Evolutionary conservation across 768 basidiomycete species (phyloP).

Genomic region (Lanmaoa rubissima): DNA sequence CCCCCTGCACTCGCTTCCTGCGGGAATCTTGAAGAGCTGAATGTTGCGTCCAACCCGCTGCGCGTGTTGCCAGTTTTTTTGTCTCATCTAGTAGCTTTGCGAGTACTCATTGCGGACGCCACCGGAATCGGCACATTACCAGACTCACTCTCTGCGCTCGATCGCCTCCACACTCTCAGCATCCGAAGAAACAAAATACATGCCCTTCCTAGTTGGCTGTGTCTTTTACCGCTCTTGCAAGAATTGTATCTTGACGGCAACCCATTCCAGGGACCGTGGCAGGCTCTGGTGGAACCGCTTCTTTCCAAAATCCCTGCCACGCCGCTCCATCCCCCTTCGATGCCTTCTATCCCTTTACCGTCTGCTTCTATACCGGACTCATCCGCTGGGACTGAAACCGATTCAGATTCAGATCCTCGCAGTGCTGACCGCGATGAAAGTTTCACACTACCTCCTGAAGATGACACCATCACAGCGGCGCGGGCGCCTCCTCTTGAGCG

Average conservation of each 20-base stretch:
- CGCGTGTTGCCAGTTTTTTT: conserved; percentile 91
- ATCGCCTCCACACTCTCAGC: conserved; percentile 85
- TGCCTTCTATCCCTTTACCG: conserved; percentile 53
- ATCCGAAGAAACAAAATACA: conserved; percentile 85
- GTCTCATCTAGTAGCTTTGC: conserved; percentile 68
- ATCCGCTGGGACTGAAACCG: conserved; percentile 46
- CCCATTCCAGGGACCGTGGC: conserved; percentile 94
- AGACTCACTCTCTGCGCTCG: conserved; percentile 66
- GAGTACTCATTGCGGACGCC: conserved; percentile 89
- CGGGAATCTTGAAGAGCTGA: conserved; percentile 84
- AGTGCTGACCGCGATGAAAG: conserved; percentile 36
- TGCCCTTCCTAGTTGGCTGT: conserved; percentile 92
- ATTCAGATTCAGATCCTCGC: conserved; percentile 52
- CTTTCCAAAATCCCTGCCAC: conserved; percentile 60
- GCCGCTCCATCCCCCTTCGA: conserved; percentile 64
- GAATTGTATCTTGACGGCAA: conserved; percentile 92
- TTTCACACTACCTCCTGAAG: conserved; percentile 42
- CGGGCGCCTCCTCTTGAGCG: conserved; percentile 54
- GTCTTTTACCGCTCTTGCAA: conserved; percentile 80
- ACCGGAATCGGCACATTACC: conserved; percentile 82
- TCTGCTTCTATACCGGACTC: conserved; percentile 49
- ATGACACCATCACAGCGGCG: conserved; percentile 71
- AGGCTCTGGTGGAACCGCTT: conserved; percentile 82
- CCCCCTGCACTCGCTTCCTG: conserved; percentile 84
- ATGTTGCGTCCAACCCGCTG: conserved; percentile 88